Conservation (phyloP, 73 alveolate genomes). For the Tetrahymena borealis region DNA sequence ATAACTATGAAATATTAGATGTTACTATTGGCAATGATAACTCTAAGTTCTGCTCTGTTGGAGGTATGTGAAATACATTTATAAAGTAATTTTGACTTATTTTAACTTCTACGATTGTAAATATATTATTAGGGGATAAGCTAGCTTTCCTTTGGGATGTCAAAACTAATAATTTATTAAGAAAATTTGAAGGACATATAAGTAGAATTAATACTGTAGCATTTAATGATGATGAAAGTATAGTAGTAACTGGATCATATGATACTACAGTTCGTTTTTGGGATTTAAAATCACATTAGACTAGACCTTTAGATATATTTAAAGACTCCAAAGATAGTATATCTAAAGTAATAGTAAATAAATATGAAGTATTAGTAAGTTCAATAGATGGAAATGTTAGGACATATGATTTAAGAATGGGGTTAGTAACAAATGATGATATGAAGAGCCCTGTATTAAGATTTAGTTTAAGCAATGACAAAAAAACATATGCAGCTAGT, state of each 20-base stretch:
- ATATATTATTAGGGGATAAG: slow-evolving; percentile 51
- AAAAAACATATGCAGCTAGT: background rate
- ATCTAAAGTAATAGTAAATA: slow-evolving; percentile 35
- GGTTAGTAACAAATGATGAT: slow-evolving; percentile 33
- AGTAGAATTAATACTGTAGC: slow-evolving; percentile 15
- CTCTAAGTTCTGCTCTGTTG: background rate
- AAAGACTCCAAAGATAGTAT: slow-evolving; percentile 46
- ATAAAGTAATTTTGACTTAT: background rate
- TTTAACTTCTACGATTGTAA: slow-evolving; percentile 24
- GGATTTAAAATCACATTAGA: slow-evolving; percentile 32
- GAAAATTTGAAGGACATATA: slow-evolving; percentile 43
- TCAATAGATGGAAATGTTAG: slow-evolving; percentile 48
- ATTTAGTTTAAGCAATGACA: background rate
- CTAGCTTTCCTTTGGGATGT: slow-evolving; percentile 51
- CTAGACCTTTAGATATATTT: slow-evolving; percentile 38
- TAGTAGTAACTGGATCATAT: slow-evolving; percentile 45
- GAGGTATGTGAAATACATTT: background rate
- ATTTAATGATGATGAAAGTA: slow-evolving; percentile 25
- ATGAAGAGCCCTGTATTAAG: slow-evolving; percentile 17
- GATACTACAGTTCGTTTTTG: slow-evolving; percentile 49
- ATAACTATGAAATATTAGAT: slow-evolving; percentile 46
- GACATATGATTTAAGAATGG: slow-evolving; percentile 51
- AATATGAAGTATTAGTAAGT: slow-evolving; percentile 16
- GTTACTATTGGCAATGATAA: slow-evolving; percentile 18
- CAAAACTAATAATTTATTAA: slow-evolving; percentile 28